Base-by-base conservation (phyloP, 441 rosid species). In the Erodium moschatum region DNA sequence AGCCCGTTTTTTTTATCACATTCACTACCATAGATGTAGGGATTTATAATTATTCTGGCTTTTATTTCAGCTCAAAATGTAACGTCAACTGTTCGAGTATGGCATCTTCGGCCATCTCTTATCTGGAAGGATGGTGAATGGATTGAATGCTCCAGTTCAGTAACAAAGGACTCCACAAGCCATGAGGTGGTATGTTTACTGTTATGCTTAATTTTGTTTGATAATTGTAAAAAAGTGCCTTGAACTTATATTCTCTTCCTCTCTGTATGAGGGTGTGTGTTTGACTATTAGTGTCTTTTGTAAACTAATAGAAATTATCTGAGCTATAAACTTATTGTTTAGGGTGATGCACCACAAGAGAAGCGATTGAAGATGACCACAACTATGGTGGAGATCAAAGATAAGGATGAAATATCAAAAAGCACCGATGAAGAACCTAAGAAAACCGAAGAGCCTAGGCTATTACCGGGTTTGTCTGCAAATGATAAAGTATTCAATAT, bases 271-370 rank as follows among this genome's bases (percentile, higher is more conserved):
- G 31, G 31, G 31, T 29, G 31, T 29, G 31, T 29, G 31, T 29
- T 29, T 29, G 31, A 29, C 31, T 29, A 29, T 29, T 29, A 29
- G 31, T 29, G 31, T 29, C 3, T 29, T 29, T 29, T 29, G 31
- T 29, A 29, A 29, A 29, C 31, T 29, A 29, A 29, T 29, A 29
- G 31, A 29, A 29, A 1, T 29, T 29, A 29, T 29, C 74, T 73
- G 44, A 73, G 71, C 71, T 62, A 16, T 46, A 56, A 44, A 67
- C 75, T 66, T 81, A 69, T 54, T 77, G 42, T 78, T 60, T 86
- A 95, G 99, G 96, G 92, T 81, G 99, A 90, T 71, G 83, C 90
- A 1, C 97, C 92, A 29, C 82, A 80, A 69, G 92, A 87, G 82
- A 92, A 95, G 86, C 86, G 98, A 58, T 79, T 71, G 44, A 86